Evolutionary conservation across 2,329 filamentous ascomycete genomes (phyloP).

Genomic region (Allantophomopsis lycopodina): DNA sequence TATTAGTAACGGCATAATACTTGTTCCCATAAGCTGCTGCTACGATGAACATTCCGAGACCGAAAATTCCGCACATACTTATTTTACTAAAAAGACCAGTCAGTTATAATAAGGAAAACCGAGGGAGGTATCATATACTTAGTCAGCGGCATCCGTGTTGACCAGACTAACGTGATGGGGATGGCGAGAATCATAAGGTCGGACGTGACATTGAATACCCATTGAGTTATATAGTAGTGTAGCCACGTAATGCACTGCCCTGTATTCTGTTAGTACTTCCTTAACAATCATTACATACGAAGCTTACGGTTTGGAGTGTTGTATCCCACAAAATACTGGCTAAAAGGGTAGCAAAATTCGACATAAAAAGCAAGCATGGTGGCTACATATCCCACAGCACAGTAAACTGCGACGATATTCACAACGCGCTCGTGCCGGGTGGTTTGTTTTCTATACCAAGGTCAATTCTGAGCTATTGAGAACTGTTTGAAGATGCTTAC

Average conservation of each 20-base stretch:
- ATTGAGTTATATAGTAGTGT: constrained; percentile 43
- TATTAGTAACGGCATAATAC: too few species aligned
- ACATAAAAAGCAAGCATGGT: constrained; percentile 34
- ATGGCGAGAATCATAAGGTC: constrained; percentile 45
- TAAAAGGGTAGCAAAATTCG: constrained; percentile 42
- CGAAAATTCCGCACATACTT: constrained; percentile 31
- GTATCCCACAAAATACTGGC: constrained; percentile 38
- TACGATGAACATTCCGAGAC: constrained; percentile 31
- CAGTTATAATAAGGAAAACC: too few species aligned
- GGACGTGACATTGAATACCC: constrained; percentile 43
- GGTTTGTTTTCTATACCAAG: constrained; percentile 25
- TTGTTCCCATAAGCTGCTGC: constrained; percentile 6
- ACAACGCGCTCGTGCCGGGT: constrained; percentile 27
- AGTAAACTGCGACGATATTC: constrained; percentile 32
- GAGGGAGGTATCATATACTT: too few species aligned
- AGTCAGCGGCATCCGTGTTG: constrained; percentile 26
- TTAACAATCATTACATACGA: neutral
- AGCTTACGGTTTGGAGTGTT: constrained; percentile 32
- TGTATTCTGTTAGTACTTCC: constrained; percentile 9
- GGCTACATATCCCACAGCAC: constrained; percentile 28
- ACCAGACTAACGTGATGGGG: constrained; percentile 31
- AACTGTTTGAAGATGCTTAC: constrained; percentile 16
- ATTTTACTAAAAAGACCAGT: constrained; percentile 29
- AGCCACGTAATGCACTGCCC: constrained; percentile 42
- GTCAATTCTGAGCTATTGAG: too few species aligned